Percentiles rank a stretch among this genome's conserved stretches.
phyloP scores from a whole-genome alignment of 257 asterid species.

The Nicotiana undulata region DNA sequence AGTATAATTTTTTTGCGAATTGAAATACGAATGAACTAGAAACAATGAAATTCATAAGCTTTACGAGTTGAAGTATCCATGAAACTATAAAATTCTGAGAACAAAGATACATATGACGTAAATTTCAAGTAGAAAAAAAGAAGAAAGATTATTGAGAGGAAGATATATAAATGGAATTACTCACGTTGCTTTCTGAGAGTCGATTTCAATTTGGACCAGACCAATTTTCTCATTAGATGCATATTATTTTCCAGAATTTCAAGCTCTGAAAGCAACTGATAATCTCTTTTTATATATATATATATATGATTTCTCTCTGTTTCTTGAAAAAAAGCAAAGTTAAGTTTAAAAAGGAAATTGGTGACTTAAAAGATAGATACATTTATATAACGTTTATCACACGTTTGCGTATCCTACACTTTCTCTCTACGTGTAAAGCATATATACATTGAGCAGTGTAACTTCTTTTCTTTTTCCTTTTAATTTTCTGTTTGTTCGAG shows the following conservation, averaged over 20 bases:
- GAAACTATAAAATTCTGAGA: not conserved
- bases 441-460: not conserved
- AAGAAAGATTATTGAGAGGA: not conserved
- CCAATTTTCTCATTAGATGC: constrained; percentile 15
- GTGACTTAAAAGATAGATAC: not conserved
- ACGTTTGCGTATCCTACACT: constrained; percentile 33
- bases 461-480: not conserved
- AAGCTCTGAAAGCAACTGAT: not conserved
- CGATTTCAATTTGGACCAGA: constrained; percentile 21
- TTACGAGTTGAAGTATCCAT: not conserved
- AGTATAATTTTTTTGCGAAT: too few species aligned
- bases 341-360: not conserved
- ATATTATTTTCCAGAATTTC: not conserved
- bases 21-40: too few species aligned
- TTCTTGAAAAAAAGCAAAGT: not conserved
- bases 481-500: not conserved
- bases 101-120: not conserved
- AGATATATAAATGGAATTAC: not conserved
- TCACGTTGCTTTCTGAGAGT: constrained; percentile 27
- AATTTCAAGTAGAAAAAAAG: too few species aligned
- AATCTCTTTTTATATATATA: not conserved
- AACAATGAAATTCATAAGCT: not conserved
- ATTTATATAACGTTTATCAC: constrained; percentile 2
- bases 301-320: constrained; percentile 5
- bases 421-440: constrained; percentile 20